Percentiles rank a stretch among this genome's conserved stretches.
Evolutionary conservation across 1,284 basidiomycete species (phyloP).

Genomic region (Phellinidium pouzarii): DNA sequence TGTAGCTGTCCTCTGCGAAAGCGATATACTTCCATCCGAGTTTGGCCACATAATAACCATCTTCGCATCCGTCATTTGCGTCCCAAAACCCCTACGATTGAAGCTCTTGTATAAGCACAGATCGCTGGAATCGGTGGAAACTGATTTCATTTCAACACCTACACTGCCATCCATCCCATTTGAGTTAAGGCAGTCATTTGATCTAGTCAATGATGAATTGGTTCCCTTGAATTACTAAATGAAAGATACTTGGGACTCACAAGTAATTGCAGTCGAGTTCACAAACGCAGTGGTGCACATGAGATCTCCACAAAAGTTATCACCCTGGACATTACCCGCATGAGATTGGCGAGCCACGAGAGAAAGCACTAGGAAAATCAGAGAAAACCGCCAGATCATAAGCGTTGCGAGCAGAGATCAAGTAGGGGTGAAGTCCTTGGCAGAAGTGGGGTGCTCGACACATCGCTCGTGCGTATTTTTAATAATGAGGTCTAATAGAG

Average conservation of each 20-base stretch:
- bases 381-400: not conserved
- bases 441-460: not conserved
- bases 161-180: slow-evolving; percentile 53
- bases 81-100: slow-evolving; percentile 46
- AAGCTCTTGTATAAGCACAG: slow-evolving; percentile 14
- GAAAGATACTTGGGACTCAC: slow-evolving; percentile 28
- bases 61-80: slow-evolving; percentile 36
- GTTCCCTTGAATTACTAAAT: not conserved
- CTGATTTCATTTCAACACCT: slow-evolving; percentile 17
- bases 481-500: no score
- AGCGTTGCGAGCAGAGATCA: not conserved
- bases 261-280: slow-evolving; percentile 36
- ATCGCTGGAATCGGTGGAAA: not conserved
- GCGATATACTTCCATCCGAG: slow-evolving; percentile 34
- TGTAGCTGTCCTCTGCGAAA: slow-evolving; percentile 37
- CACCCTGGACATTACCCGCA: slow-evolving; percentile 30
- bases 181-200: slow-evolving; percentile 37
- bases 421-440: not conserved
- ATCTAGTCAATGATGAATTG: slow-evolving; percentile 31
- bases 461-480: not conserved
- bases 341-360: not conserved
- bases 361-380: not conserved
- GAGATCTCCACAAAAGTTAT: slow-evolving; percentile 35
- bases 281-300: slow-evolving; percentile 43
- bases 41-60: slow-evolving; percentile 43